Percentiles rank a stretch among this genome's conserved stretches.
Conservation (phyloP, 805 yeast species). For the Saturnispora sanitii region DNA sequence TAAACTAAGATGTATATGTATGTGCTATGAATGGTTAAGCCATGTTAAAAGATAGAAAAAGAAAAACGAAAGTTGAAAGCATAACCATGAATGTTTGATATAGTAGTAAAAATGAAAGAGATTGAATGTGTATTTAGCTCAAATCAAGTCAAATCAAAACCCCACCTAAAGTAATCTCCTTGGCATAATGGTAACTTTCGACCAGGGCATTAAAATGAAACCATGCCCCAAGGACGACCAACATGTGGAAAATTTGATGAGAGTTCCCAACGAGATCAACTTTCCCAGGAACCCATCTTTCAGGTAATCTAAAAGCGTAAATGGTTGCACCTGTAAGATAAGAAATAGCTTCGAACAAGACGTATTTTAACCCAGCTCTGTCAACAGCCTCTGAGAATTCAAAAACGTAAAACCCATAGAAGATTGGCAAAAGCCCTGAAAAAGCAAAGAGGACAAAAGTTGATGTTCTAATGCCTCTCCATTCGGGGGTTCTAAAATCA, state of each 20-base stretch:
- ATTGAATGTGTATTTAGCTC: neutral
- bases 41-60: neutral
- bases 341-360: slow-evolving; percentile 58
- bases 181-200: slow-evolving; percentile 44
- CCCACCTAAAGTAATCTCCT: slow-evolving; percentile 17
- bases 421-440: slow-evolving; percentile 63
- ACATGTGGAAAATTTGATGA: slow-evolving; percentile 73
- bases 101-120: neutral
- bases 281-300: slow-evolving; percentile 49
- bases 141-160: neutral
- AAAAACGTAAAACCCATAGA: slow-evolving; percentile 38
- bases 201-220: slow-evolving; percentile 62
- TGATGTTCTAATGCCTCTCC: slow-evolving; percentile 67
- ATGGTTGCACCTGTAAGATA: slow-evolving; percentile 73
- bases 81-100: neutral
- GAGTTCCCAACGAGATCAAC: slow-evolving; percentile 72
- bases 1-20: neutral
- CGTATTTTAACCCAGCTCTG: slow-evolving; percentile 51
- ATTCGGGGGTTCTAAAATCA: slow-evolving; percentile 55
- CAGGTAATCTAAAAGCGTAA: slow-evolving; percentile 76
- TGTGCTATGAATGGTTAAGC: neutral
- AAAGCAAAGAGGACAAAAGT: slow-evolving; percentile 78
- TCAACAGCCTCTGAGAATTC: slow-evolving; percentile 41
- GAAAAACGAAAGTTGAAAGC: neutral
- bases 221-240: slow-evolving; percentile 68